These are phyloP conservation scores for Seminavis robusta DNA, from an alignment of 108 stramenopile genomes.

Conservation along the genomic window DNA sequence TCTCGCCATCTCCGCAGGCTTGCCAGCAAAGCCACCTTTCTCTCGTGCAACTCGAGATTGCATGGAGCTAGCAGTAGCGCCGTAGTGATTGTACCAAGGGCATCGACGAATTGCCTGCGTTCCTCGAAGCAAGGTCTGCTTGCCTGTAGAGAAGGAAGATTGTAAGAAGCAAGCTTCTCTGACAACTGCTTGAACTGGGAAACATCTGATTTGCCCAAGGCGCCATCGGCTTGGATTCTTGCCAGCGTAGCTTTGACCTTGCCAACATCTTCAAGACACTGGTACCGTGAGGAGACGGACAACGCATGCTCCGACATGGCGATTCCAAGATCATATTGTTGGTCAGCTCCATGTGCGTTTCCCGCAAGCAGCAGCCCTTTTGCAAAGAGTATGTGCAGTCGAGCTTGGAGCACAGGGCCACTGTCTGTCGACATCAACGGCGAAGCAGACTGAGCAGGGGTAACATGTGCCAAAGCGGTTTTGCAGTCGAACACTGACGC, in stretches of 20 bases:
- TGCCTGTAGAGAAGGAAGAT: too few species aligned
- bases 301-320: too few species aligned
- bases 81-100: constrained; percentile 50
- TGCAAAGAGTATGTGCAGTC: too few species aligned
- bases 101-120: constrained; percentile 19
- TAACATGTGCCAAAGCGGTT: constrained; percentile 42
- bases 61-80: constrained; percentile 55
- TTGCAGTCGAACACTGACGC: constrained; percentile 60
- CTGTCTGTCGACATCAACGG: constrained; percentile 9
- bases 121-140: not conserved
- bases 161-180: constrained; percentile 13
- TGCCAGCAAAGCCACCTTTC: constrained; percentile 55
- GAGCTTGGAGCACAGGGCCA: constrained; percentile 21
- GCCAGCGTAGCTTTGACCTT: too few species aligned
- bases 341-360: constrained; percentile 44
- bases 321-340: too few species aligned
- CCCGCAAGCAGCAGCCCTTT: too few species aligned
- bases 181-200: constrained; percentile 35
- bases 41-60: constrained; percentile 45
- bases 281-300: too few species aligned
- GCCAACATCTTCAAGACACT: too few species aligned
- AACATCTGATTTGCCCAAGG: constrained; percentile 52
- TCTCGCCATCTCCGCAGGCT: constrained; percentile 74
- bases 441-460: constrained; percentile 4
- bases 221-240: constrained; percentile 67